Base-by-base conservation (phyloP, 2,329 filamentous ascomycete species). In the Xylariaceae sp. region DNA sequence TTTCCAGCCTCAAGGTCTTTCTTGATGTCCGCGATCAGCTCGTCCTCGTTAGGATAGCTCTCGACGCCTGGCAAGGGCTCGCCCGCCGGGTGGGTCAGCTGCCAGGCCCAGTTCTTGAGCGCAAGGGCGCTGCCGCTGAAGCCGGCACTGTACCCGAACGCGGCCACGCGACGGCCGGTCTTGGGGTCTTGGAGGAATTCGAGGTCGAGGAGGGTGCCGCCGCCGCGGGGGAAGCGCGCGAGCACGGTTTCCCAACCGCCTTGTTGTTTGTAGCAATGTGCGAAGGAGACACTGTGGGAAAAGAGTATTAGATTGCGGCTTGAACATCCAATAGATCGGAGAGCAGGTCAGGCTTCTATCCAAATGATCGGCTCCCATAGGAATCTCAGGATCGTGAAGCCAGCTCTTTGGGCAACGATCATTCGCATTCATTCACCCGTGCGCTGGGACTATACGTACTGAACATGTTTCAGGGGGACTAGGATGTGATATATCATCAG, bases 81-180 rank as follows among this genome's bases (percentile, higher is more conserved):
- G 44, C 78, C 78, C 34, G 34, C 40, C 15, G 82, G 78, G 64
- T 90, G 78, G 33, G 77, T 78, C 48, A 91, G 73, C 66, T 95
- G 89, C 78, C 83, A 86, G 9, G 87, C 80, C 87, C 90, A 95
- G 34, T 82, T 80, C 75, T 89, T 78, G 30, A 94, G 65, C 19
- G 85, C 87, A 38, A 90, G 71, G 8, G 86, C 86, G 31, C 84
- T 78, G 26, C 83, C 81, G 4, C 85, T 81, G 60, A 87, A 93
- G 16, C 87, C 88, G 22, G 87, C 88, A 47, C 83, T 79, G 64
- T 82, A 87, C 12, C 83, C 78, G 55, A 89, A 88, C 1, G 82
- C 81, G 8, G 83, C 83, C 1, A 90, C 82, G 47, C 87, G 71
- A 35, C 85, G 73, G 29, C 86, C 86, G 22, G 69, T 74, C 49